Evolutionary conservation across 2,329 filamentous ascomycete species (phyloP), one percentile per base, ranked within the genome.

Genomic region (Fusarium sp.): DNA sequence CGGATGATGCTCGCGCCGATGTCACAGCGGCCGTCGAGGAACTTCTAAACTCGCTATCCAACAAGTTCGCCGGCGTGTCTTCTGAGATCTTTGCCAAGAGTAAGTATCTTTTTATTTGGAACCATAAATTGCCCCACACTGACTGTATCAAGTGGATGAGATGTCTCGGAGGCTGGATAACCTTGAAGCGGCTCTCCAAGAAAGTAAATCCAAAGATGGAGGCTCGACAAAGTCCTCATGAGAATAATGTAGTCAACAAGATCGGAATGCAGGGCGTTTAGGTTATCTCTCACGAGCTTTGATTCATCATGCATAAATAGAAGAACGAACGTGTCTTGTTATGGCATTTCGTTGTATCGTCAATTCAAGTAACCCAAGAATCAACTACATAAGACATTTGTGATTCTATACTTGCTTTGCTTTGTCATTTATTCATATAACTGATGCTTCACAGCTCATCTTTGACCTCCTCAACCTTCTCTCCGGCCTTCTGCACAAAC

Each of bases 21-120:
- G 87, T 97, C 58, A 90, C 90, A 3, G 89, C 88, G 6, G 93
- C 94, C 3, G 91, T 98, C 2, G 94, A 98, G 73, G 93, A 97
- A 40, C 86, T 98, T 4, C 84, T 98, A 6, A 94, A 94, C 76
- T 91, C 93, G 45, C 83, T 98, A 1, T 93, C 92, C 52, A 91
- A 89, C 79, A 97, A 97, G 78, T 97, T 97, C 78, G 90, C 92
- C 21, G 89, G 88, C 14, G 90, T 97, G 7, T 97, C 93, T 10
- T 91, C 89, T 62, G 94, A 97, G 80, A 91, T 98, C 62, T 93
- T 97, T 73, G 88, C 91, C 38, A 97, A 97, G 82, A 93, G 94
- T 97, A 80, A 78, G 90, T 83, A 9, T 39, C 21, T 40, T n/a
- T 21, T n/a, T n/a, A 19, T 31, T 17, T 14, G 17, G 19, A 14